Conservation (phyloP, 257 asterid species). For the Paraleonurus japonicus region DNA sequence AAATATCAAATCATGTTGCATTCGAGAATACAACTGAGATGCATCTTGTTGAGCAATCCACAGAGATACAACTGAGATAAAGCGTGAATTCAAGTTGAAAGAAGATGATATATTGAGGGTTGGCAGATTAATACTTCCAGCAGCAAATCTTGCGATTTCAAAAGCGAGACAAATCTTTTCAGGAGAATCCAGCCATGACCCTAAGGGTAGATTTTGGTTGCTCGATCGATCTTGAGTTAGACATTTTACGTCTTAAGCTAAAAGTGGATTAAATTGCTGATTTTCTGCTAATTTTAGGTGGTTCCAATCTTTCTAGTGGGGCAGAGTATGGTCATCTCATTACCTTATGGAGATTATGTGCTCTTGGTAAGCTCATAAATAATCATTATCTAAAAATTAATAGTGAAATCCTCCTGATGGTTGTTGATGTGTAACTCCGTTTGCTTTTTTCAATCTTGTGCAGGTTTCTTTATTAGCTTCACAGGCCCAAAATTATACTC, state of each 20-base stretch:
- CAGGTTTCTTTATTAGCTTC: constrained; percentile 84
- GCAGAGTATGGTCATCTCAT: constrained; percentile 86
- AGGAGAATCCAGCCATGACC: constrained; percentile 91
- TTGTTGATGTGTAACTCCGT: not conserved
- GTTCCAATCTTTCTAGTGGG: constrained; percentile 75
- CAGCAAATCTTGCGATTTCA: constrained; percentile 65
- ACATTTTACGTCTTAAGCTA: not conserved
- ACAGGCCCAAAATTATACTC: constrained; percentile 65
- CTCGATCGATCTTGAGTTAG: not conserved
- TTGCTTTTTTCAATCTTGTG: constrained; percentile 4
- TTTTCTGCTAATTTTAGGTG: constrained; percentile 41
- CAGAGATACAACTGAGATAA: constrained; percentile 46
- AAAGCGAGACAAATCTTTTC: constrained; percentile 67
- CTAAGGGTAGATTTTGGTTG: constrained; percentile 50
- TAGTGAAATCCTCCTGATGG: not conserved
- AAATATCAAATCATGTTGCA: not conserved
- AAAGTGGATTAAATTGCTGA: not conserved
- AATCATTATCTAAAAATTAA: not conserved
- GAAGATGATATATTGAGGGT: constrained; percentile 71
- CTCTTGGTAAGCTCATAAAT: constrained; percentile 53
- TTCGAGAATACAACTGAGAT: constrained; percentile 37
- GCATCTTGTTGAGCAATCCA: constrained; percentile 16
- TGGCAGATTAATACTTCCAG: constrained; percentile 70
- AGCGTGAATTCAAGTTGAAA: constrained; percentile 51
- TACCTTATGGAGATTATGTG: constrained; percentile 76